A percentile compares a stretch with the other conserved stretches of the same genome.
Conservation (phyloP, 495 filamentous ascomycete species). For the Saxophila tyrrhenica region DNA sequence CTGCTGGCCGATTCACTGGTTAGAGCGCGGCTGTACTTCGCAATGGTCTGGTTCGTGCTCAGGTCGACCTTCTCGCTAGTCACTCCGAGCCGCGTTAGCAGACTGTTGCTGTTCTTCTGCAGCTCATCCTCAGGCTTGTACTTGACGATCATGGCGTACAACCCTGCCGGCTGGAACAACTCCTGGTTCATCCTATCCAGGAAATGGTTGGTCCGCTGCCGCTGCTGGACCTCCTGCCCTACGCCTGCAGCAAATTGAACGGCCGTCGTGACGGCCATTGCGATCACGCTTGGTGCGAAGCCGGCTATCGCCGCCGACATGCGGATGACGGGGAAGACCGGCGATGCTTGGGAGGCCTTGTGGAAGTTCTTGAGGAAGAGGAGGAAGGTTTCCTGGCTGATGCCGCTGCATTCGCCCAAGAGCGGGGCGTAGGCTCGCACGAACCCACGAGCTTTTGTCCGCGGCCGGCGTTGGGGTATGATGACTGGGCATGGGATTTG, state of each 20-base stretch:
- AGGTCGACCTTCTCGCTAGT: constrained; percentile 23
- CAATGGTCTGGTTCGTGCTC: constrained; percentile 20
- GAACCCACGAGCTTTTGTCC: constrained; percentile 35
- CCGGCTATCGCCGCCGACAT: constrained; percentile 15
- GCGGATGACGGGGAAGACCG: constrained; percentile 16
- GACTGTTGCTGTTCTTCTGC: constrained; percentile 9
- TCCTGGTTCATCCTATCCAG: constrained; percentile 46
- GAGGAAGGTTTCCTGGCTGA: constrained; percentile 42
- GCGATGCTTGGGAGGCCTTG: constrained; percentile 27
- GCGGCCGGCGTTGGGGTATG: constrained; percentile 40
- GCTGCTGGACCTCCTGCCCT: constrained; percentile 25
- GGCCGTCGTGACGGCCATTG: constrained; percentile 35
- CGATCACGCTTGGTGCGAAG: constrained; percentile 33
- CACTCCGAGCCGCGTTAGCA: constrained; percentile 6
- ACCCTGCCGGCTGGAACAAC: constrained; percentile 47
- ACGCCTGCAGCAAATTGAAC: constrained; percentile 33
- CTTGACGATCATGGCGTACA: constrained; percentile 50
- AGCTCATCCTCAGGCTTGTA: constrained; percentile 37
- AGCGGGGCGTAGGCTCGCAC: constrained; percentile 42
- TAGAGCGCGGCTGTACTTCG: constrained; percentile 19
- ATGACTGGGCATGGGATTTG: constrained; percentile 36
- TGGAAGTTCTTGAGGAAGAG: constrained; percentile 44
- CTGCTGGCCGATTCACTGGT: not conserved
- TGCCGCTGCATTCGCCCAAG: constrained; percentile 35
- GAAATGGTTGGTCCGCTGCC: constrained; percentile 40